Evolutionary conservation across 768 basidiomycete species (phyloP).

Genomic region (Nidularia pulvinata): DNA sequence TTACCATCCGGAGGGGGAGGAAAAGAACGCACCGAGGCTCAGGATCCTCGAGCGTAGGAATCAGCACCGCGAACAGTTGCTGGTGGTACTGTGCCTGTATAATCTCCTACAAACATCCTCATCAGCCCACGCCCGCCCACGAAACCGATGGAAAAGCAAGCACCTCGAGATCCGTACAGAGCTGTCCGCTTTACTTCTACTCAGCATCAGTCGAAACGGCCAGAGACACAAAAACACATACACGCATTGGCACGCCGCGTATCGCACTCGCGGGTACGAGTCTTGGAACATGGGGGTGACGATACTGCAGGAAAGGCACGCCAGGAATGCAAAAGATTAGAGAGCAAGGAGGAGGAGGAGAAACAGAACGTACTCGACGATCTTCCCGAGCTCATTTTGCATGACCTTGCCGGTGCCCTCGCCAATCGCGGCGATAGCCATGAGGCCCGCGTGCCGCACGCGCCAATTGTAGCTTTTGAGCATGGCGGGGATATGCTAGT

Average conservation of each 20-base stretch:
- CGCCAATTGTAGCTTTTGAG: slow-evolving; percentile 84
- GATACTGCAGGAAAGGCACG: slow-evolving; percentile 38
- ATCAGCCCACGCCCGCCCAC: too few species aligned
- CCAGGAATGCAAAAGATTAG: not conserved
- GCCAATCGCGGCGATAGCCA: slow-evolving; percentile 84
- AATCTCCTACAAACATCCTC: slow-evolving; percentile 27
- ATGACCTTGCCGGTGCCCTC: slow-evolving; percentile 86
- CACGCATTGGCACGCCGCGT: slow-evolving; percentile 89
- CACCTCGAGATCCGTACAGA: slow-evolving; percentile 86
- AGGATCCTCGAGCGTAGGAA: slow-evolving; percentile 73
- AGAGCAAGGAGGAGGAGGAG: not conserved
- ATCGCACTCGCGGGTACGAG: slow-evolving; percentile 71
- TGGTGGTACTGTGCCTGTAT: slow-evolving; percentile 74
- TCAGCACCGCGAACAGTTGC: slow-evolving; percentile 68
- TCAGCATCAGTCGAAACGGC: not conserved
- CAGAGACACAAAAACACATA: slow-evolving; percentile 29
- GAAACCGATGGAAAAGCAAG: too few species aligned
- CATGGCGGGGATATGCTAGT: slow-evolving; percentile 76
- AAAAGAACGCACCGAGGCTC: slow-evolving; percentile 54
- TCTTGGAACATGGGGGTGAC: slow-evolving; percentile 81
- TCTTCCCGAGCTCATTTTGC: slow-evolving; percentile 79
- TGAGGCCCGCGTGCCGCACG: slow-evolving; percentile 80
- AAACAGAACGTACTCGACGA: slow-evolving; percentile 63
- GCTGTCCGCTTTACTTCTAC: slow-evolving; percentile 60
- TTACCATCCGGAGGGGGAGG: not conserved